Percentiles rank a stretch among this genome's conserved stretches.
phyloP scores from a whole-genome alignment of 176 grass and related monocot species.

The Bolboschoenus planiculmis region DNA sequence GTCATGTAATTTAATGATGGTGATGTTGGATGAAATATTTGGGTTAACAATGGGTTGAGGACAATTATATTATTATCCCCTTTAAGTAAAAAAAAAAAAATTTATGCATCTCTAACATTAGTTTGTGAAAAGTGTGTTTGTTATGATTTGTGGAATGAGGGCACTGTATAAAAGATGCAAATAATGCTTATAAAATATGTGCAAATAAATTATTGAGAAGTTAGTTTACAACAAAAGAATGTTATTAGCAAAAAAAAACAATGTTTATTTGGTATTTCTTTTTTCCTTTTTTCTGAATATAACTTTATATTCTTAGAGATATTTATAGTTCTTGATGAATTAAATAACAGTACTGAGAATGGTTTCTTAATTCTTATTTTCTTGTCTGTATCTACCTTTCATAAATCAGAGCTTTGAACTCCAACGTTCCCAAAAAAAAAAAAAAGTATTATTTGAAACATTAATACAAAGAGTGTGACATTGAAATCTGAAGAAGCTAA shows the following conservation, averaged over 20 bases:
- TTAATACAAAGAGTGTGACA: background rate
- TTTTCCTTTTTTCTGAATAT: background rate
- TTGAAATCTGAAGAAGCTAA: background rate
- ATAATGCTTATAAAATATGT: background rate
- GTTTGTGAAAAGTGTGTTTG: background rate
- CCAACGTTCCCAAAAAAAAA: background rate
- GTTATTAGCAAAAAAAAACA: background rate
- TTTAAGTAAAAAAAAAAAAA: too few species aligned
- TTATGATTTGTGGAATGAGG: background rate
- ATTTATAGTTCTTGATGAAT: background rate
- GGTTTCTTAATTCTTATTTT: background rate
- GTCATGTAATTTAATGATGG: constrained; percentile 13
- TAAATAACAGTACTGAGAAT: background rate
- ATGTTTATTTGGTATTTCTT: background rate
- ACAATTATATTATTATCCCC: background rate
- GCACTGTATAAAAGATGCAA: background rate
- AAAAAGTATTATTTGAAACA: background rate
- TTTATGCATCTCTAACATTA: background rate
- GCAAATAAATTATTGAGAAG: background rate
- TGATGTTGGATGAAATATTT: background rate
- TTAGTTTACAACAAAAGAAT: background rate
- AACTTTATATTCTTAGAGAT: background rate
- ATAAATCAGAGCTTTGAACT: background rate
- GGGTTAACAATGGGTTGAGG: background rate
- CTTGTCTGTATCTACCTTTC: background rate